Evolutionary conservation across 495 filamentous ascomycete species (phyloP), one percentile per base, ranked within the genome.

Genomic region (Oleoguttula mirabilis): DNA sequence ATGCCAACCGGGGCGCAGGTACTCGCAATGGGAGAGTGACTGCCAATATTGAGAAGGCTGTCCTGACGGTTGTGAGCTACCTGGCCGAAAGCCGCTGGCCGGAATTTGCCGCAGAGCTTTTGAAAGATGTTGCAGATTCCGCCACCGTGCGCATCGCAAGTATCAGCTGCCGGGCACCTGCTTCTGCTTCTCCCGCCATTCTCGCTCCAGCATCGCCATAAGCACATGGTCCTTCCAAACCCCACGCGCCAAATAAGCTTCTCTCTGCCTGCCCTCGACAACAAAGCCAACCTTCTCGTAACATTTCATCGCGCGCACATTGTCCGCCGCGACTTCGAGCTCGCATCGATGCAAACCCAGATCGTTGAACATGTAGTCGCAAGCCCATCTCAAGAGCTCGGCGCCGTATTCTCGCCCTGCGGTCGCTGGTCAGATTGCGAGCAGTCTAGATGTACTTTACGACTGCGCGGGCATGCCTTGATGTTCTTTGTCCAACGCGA

Each of bases 251-350:
- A 16, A 40, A 8, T 3, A 17, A 4, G 20, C 14, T 20, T 40
- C 20, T 6, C 16, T 27, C 10, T 21, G 4, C 22, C 19, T 3
- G 10, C 37, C 37, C 27, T 40, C 37, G 6, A 12, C 10, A 8
- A 16, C 12, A 28, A 40, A 40, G 21, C 37, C 37, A 10, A 40
- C 37, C 17, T 40, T 40, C 37, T 27, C 37, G 25, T 40, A 40
- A 12, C 19, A 16, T 12, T 31, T 16, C 4, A 28, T 10, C 6
- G 37, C 37, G 10, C 22, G 37, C 6, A 10, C 15, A 21, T 40
- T 40, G 4, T 7, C 6, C 10, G 37, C 37, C 14, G 10, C 5
- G 17, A 28, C 22, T 10, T 40, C 15, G 21, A 40, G 21, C 15
- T 40, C 37, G 10, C 11, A 3, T 28, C 15, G 19, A 21, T 40